Evolutionary conservation across 345 rosid species (phyloP).

Genomic region (Gossypium australe): DNA sequence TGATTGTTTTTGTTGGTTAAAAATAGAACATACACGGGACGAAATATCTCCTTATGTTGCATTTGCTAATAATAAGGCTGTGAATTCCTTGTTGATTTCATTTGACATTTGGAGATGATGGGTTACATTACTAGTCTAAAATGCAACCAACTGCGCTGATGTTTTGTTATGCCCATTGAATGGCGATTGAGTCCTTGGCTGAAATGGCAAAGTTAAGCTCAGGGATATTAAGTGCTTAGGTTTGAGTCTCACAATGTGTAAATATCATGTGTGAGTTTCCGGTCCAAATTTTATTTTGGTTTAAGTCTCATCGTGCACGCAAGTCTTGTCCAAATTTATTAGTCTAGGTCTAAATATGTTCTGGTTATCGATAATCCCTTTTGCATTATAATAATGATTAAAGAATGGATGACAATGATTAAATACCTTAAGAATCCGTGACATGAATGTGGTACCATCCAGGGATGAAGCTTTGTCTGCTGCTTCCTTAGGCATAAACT

Average conservation of each 20-base stretch:
- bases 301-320: too few species aligned
- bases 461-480: conserved; percentile 80
- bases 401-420: not conserved
- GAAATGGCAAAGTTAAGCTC: too few species aligned
- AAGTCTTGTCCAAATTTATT: too few species aligned
- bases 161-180: too few species aligned
- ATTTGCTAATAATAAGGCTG: not conserved
- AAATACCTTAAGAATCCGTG: conserved; percentile 84
- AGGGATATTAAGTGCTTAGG: too few species aligned
- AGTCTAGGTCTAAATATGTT: too few species aligned
- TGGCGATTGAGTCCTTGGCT: too few species aligned
- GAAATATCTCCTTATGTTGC: not conserved
- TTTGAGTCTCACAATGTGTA: too few species aligned
- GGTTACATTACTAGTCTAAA: not conserved
- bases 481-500: conserved; percentile 75
- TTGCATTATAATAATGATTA: not conserved
- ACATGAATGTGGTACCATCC: conserved; percentile 88
- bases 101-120: not conserved
- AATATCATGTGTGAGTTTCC: too few species aligned
- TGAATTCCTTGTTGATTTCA: not conserved
- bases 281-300: too few species aligned
- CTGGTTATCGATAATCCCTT: too few species aligned
- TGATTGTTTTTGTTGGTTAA: not conserved
- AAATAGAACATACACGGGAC: not conserved
- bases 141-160: too few species aligned